Evolutionary conservation across 768 basidiomycete genomes (phyloP), one percentile per base, ranked within the genome.

Genomic region (Lactarius sp.): DNA sequence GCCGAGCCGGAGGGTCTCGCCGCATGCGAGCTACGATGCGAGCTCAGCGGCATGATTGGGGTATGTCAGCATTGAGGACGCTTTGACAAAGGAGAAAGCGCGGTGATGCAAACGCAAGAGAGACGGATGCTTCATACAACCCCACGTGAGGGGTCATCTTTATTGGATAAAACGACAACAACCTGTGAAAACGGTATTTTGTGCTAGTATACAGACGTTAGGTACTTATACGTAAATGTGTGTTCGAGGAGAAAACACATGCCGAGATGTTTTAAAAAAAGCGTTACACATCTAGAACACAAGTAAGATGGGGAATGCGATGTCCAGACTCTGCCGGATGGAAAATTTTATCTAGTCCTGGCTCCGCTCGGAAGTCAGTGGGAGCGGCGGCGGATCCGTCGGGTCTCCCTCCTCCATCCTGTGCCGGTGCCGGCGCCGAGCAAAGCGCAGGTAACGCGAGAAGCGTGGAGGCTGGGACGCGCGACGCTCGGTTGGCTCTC

Each of bases 361-460:
- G 37, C 36, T 14, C 6, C 8, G 44, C 31, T 69, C 70, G n/a
- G 69, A 59, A 33, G 70, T 68, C 1, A 66, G 52, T 1, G 71
- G 66, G 67, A 66, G 61, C 22, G 69, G 68, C 5, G 68, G 68
- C 5, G 68, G 66, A 54, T 71, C 64, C 50, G 71, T 72, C 44
- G 66, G 67, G 65, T 72, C 72, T n/a, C 68, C 64, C 22, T 69
- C 72, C 34, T 57, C 56, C 37, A 62, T 53, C 52, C 62, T 56
- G 39, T 65, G 60, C 4, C 70, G 60, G 20, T 70, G 67, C 56
- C 71, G 68, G 33, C 72, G 69, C 33, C 72, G 67, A 4, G 75
- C 75, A 39, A 72, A 69, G 36, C 70, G 69, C 53, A 75, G 63
- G 65, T 75, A 75, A 6, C 75, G 71, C 60, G 75, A 75, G 62